These are phyloP conservation scores for Phaeosphaeriaceae sp. DNA, from an alignment of 2,329 filamentous ascomycete species.

Conservation along the genomic window DNA sequence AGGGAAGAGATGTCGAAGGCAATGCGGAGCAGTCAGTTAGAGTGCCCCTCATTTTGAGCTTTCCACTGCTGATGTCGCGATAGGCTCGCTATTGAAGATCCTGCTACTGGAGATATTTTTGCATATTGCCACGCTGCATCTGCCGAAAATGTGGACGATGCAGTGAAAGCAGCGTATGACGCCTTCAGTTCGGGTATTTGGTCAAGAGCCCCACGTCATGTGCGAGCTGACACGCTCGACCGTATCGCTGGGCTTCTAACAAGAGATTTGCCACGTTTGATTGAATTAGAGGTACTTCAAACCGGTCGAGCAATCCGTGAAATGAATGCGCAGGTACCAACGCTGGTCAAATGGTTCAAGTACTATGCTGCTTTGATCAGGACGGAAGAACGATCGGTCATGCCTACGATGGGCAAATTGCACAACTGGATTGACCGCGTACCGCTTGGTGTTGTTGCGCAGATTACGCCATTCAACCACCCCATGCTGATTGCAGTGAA, in stretches of 20 bases:
- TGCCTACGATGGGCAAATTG: slow-evolving; percentile 66
- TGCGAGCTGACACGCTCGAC: slow-evolving; percentile 68
- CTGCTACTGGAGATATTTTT: slow-evolving; percentile 60
- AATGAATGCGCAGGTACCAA: slow-evolving; percentile 72
- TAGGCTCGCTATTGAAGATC: slow-evolving; percentile 62
- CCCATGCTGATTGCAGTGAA: slow-evolving; percentile 50
- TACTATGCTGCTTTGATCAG: slow-evolving; percentile 73
- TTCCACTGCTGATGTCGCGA: slow-evolving; percentile 14
- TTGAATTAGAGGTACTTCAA: slow-evolving; percentile 69
- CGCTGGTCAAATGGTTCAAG: slow-evolving; percentile 71
- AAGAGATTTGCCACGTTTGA: slow-evolving; percentile 60
- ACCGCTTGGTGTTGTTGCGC: slow-evolving; percentile 47
- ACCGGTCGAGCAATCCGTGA: slow-evolving; percentile 73
- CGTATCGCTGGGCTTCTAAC: slow-evolving; percentile 63
- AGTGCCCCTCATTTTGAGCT: slow-evolving; percentile 15
- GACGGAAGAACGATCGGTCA: slow-evolving; percentile 69
- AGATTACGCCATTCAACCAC: slow-evolving; percentile 50
- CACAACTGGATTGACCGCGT: slow-evolving; percentile 53
- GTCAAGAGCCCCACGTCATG: slow-evolving; percentile 63
- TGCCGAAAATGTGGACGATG: slow-evolving; percentile 51
- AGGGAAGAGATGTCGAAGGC: slow-evolving; percentile 51
- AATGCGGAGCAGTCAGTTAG: slow-evolving; percentile 56
- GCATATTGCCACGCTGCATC: slow-evolving; percentile 60
- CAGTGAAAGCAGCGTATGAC: slow-evolving; percentile 52
- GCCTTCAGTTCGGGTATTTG: slow-evolving; percentile 61